Conservation (phyloP, 225 moss, liverwort and hornwort genomes). For the Takakia lepidozioides region DNA sequence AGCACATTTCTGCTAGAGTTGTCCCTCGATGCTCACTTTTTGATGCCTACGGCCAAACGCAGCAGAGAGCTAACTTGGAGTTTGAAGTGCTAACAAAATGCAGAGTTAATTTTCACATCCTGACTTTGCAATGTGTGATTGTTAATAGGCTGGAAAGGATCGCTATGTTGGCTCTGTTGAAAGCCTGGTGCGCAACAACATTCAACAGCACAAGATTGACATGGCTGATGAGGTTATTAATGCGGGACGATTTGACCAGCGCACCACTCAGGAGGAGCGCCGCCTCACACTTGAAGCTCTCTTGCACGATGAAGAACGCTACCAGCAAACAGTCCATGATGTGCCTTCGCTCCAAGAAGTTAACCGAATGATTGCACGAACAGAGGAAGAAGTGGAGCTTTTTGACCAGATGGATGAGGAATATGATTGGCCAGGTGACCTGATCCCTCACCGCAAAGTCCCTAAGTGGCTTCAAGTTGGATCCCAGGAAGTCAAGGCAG, state of each 20-base stretch:
- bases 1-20: no score
- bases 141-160: conserved; percentile 80
- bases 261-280: conserved; percentile 95
- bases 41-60: no score
- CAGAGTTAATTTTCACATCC: no score
- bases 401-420: conserved; percentile 99
- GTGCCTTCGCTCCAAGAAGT: conserved; percentile 97
- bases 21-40: no score
- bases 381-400: conserved; percentile 86
- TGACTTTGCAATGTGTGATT: no score
- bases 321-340: conserved; percentile 97
- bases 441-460: conserved; percentile 65
- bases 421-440: conserved; percentile 78
- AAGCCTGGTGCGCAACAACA: conserved; percentile 97
- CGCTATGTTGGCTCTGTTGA: conserved; percentile 97
- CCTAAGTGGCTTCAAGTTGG: conserved; percentile 96
- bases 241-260: conserved; percentile 97
- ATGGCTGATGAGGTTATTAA: conserved; percentile 99
- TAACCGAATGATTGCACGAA: conserved; percentile 95
- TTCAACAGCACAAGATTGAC: conserved; percentile 99
- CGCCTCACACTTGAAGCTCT: conserved; percentile 92
- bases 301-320: conserved; percentile 96
- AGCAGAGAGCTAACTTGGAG: no score
- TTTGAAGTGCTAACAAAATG: no score
- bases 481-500: conserved; percentile 88